Conservation (phyloP, 371 early-diverging fungal genomes). For the Batrachochytrium dendrobatidis region DNA sequence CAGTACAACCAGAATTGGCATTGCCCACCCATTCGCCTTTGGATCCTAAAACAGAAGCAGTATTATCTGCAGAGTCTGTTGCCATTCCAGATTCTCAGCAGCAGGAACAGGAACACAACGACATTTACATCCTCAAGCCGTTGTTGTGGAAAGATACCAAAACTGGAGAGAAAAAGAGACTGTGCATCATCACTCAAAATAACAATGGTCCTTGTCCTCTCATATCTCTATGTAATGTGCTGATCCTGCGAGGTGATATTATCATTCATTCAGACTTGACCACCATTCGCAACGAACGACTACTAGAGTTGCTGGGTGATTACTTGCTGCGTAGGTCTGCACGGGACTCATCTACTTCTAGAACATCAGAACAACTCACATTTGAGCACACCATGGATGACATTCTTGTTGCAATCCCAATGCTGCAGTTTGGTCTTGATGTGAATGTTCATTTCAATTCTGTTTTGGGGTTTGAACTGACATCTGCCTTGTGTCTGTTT, state of each 20-base stretch:
- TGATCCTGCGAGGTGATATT: conserved; percentile 70
- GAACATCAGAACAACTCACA: neutral
- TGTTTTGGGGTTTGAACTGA: conserved; percentile 69
- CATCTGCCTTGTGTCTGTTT: conserved; percentile 68
- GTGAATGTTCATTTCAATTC: conserved; percentile 77
- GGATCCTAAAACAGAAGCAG: no score
- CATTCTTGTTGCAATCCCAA: conserved; percentile 40
- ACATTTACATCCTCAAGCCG: no score
- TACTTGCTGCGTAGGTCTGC: conserved; percentile 38
- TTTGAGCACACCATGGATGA: conserved; percentile 31
- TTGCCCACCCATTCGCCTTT: no score
- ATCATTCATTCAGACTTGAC: conserved; percentile 48
- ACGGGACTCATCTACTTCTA: neutral
- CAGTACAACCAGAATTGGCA: no score
- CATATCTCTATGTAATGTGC: conserved; percentile 76
- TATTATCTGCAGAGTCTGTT: no score
- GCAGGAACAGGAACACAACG: no score
- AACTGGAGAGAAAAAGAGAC: conserved; percentile 4
- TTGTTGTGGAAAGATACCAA: conserved; percentile 12
- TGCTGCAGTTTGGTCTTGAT: conserved; percentile 58
- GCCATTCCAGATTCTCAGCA: no score
- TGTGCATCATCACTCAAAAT: conserved; percentile 72
- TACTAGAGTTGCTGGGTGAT: conserved; percentile 69
- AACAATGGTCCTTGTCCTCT: conserved; percentile 90
- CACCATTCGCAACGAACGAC: conserved; percentile 56